A percentile compares a stretch with the other conserved stretches of the same genome.
phyloP scores from a whole-genome alignment of 2,329 filamentous ascomycete genomes.

The Nakataea oryzae region DNA sequence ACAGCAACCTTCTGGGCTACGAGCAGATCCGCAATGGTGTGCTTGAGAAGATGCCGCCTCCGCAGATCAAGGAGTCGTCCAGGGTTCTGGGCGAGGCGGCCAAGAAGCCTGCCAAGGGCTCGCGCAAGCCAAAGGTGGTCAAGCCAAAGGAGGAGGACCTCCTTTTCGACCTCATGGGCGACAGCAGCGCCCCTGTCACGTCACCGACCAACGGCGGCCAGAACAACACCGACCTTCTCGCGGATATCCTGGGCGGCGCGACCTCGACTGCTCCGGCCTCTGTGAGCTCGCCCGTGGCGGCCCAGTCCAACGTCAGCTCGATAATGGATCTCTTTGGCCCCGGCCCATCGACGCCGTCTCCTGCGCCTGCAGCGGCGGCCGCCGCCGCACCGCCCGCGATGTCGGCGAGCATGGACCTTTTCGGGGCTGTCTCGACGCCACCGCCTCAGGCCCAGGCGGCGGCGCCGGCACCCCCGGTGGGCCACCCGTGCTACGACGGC shows the following conservation, averaged over 20 bases:
- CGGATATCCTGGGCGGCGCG: constrained; percentile 76
- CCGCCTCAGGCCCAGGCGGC: constrained; percentile 17
- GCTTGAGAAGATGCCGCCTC: constrained; percentile 93
- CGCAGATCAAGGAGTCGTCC: constrained; percentile 93
- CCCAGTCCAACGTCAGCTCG: constrained; percentile 50
- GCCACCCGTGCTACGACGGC: constrained; percentile 71
- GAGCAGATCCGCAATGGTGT: constrained; percentile 83
- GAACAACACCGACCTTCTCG: constrained; percentile 70
- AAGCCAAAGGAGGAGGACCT: constrained; percentile 89
- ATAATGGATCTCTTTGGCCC: constrained; percentile 85
- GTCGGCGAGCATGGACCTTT: constrained; percentile 37
- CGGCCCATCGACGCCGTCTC: constrained; percentile 24
- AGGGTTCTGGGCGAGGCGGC: constrained; percentile 73
- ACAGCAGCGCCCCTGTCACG: constrained; percentile 47
- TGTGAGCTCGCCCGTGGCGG: constrained; percentile 33
- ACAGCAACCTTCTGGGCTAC: constrained; percentile 84
- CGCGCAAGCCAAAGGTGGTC: constrained; percentile 64
- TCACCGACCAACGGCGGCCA: constrained; percentile 44
- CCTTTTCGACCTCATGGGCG: constrained; percentile 85
- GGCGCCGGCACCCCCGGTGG: constrained; percentile 23
- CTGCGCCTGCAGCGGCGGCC: constrained; percentile 17
- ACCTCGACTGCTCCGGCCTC: constrained; percentile 30
- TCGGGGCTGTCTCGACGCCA: constrained; percentile 36
- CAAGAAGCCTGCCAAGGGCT: constrained; percentile 55
- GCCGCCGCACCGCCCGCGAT: constrained; percentile 29